Evolutionary conservation across 345 rosid species (phyloP), one percentile per base, ranked within the genome.

Genomic region (Acer yangbiense): DNA sequence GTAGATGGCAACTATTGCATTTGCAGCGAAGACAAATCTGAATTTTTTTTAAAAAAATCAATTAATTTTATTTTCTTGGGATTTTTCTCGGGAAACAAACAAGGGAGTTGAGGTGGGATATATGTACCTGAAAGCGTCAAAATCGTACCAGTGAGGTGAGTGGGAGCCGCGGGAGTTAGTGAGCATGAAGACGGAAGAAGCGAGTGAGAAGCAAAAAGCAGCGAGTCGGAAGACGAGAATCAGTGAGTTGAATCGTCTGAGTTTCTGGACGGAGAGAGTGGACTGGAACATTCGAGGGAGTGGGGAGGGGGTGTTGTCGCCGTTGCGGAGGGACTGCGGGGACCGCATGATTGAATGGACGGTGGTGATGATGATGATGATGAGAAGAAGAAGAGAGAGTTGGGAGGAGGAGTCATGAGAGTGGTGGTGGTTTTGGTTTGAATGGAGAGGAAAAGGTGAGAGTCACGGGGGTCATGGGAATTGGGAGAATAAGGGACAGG

Each of bases 151-250:
- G 79, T 68, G 89, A 70, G 89, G 93, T 4, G 89, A 88, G 80
- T 29, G 75, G 82, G 92, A 73, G 67, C 89, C 91, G 16, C 91
- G 84, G 16, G 86, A 86, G 83, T 93, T 90, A 55, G 99, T 87
- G 88, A 87, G 89, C 93, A 90, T 93, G 88, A 95, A 95, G 82
- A 93, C 84, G 66, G 97, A 83, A 80, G 99, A 87, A 58, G 94
- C 90, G 81, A 95, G 85, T 4, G 92, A 86, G 91, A 95, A 93
- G 78, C 88, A 86, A 83, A 95, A 95, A 62, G 96, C 85, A 5
- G 94, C 85, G 71, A 93, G 77, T 4, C 99, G 91, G 78, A 93
- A 85, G 74, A 92, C 84, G 62, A 95, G 89, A 74, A 91, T 83
- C 66, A 95, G 86, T 2, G 82, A 87, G 85, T 93, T 91, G 93